Conservation (phyloP, 495 filamentous ascomycete species). For the Talaromyces proteolyticus region DNA sequence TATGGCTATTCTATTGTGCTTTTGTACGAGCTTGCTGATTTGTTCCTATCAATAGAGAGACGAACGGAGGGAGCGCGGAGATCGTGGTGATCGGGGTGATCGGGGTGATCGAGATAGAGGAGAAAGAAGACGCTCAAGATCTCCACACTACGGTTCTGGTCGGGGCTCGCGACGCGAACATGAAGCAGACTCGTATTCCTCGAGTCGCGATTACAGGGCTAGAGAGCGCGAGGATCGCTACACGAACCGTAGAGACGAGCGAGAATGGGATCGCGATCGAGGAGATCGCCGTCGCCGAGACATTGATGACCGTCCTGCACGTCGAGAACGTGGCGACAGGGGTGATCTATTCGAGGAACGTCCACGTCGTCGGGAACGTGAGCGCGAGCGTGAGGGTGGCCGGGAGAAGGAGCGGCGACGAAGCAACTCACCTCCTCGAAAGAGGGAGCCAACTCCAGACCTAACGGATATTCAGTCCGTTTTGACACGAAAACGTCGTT, state of each 20-base stretch:
- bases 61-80: conserved; percentile 32
- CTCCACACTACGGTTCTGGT: conserved; percentile 56
- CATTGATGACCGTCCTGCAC: conserved; percentile 49
- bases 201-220: conserved; percentile 83
- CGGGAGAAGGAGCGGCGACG: conserved; percentile 56
- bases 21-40: background rate
- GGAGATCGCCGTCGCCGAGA: conserved; percentile 55
- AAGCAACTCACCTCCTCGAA: conserved; percentile 78
- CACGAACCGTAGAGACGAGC: conserved; percentile 54
- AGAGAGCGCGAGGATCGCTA: conserved; percentile 89
- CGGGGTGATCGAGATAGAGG: conserved; percentile 47
- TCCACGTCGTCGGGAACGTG: conserved; percentile 47
- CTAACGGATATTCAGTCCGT: conserved; percentile 78
- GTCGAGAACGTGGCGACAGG: conserved; percentile 45
- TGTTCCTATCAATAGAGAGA: conserved; percentile 37
- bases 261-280: conserved; percentile 70
- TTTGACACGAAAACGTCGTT: conserved; percentile 73
- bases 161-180: conserved; percentile 55
- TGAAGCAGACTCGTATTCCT: conserved; percentile 84
- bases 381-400: conserved; percentile 29
- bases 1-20: conserved; percentile 31
- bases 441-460: conserved; percentile 92
- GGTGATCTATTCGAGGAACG: conserved; percentile 62
- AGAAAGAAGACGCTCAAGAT: conserved; percentile 69
- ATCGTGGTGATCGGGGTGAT: conserved; percentile 45